Conservation (phyloP, 2,329 filamentous ascomycete genomes). For the Trichoderma atrobrunneum region DNA sequence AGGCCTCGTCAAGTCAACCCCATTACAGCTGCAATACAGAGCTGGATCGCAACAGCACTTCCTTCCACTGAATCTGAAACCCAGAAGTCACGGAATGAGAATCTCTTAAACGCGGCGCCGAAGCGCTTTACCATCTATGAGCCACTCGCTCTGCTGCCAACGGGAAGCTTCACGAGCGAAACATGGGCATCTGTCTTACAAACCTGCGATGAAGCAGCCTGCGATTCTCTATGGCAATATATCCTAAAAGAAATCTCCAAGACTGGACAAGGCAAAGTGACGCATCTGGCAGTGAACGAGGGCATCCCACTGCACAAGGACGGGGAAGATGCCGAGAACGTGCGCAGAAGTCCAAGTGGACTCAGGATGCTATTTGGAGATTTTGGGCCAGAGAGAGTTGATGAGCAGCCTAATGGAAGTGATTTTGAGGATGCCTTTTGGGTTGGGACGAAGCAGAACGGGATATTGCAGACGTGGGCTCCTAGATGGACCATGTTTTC, state of each 20-base stretch:
- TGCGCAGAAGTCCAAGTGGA: conserved; percentile 69
- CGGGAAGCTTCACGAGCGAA: conserved; percentile 51
- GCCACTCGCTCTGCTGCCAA: conserved; percentile 59
- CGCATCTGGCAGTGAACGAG: conserved; percentile 59
- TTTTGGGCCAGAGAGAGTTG: conserved; percentile 57
- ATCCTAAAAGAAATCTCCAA: conserved; percentile 49
- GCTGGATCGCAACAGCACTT: conserved; percentile 28
- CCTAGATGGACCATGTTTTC: conserved; percentile 93
- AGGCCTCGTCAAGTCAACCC: conserved; percentile 30
- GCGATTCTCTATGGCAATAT: conserved; percentile 43
- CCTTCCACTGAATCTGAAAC: not conserved
- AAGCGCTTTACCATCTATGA: conserved; percentile 60
- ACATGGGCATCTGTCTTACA: conserved; percentile 41
- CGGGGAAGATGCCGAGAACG: conserved; percentile 52
- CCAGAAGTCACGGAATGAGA: conserved; percentile 22
- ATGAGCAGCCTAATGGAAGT: conserved; percentile 31
- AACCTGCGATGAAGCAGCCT: conserved; percentile 25
- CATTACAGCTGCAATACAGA: conserved; percentile 32
- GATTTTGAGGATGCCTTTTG: conserved; percentile 73
- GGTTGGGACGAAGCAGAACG: conserved; percentile 75
- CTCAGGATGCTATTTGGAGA: conserved; percentile 69
- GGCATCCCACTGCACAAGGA: conserved; percentile 52
- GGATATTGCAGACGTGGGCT: conserved; percentile 81
- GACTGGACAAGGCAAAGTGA: conserved; percentile 43
- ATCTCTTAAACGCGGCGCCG: conserved; percentile 44